These are phyloP conservation scores for Telfairia occidentalis DNA, from an alignment of 331 rosid genomes.

Conservation along the genomic window DNA sequence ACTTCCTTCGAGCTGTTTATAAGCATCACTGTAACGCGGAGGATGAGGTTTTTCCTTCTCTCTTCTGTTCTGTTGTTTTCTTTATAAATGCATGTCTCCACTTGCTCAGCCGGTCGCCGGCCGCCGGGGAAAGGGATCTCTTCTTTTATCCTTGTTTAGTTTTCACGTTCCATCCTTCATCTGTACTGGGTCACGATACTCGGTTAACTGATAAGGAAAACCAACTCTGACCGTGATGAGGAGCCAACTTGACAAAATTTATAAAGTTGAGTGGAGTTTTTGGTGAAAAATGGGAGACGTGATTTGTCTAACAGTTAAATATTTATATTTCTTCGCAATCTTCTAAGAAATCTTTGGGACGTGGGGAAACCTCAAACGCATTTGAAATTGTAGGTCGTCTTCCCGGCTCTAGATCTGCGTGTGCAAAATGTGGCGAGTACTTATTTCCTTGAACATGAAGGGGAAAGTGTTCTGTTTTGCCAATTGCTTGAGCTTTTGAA, in stretches of 20 bases:
- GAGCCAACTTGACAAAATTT: not conserved
- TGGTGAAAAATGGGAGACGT: not conserved
- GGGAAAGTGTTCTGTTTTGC: conserved; percentile 74
- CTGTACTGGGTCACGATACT: not conserved
- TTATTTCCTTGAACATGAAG: conserved; percentile 90
- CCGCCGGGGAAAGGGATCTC: not conserved
- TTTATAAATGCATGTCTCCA: not conserved
- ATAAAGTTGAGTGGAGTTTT: not conserved
- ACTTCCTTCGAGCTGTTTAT: conserved; percentile 72
- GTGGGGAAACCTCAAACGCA: conserved; percentile 15
- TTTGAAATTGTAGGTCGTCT: conserved; percentile 61
- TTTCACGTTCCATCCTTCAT: not conserved
- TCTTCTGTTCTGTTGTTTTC: not conserved
- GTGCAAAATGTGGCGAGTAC: conserved; percentile 95
- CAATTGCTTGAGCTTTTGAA: conserved; percentile 67
- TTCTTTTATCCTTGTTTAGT: not conserved
- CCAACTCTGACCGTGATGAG: not conserved
- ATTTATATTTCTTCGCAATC: not conserved
- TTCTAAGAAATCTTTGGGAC: not conserved
- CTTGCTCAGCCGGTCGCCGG: not conserved
- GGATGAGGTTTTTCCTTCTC: conserved; percentile 58
- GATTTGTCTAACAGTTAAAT: not conserved
- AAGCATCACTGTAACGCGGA: conserved; percentile 94
- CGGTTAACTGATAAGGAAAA: not conserved
- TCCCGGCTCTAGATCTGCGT: conserved; percentile 94